phyloP scores from a whole-genome alignment of 78 protist genomes.

The Mantamonas sphyraenae region DNA sequence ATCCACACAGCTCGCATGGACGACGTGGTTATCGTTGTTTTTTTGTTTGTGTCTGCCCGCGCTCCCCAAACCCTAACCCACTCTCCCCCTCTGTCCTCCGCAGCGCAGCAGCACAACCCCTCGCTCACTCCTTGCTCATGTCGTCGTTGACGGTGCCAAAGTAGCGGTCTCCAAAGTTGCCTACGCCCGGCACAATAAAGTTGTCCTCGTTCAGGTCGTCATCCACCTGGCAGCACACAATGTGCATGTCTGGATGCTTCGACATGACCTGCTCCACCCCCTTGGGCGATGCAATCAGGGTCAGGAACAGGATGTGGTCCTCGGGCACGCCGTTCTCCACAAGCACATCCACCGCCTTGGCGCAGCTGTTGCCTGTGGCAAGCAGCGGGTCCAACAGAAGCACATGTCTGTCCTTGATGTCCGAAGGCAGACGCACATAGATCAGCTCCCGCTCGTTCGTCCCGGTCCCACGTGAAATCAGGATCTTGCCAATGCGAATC shows the following conservation, averaged over 20 bases:
- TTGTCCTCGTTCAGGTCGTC: constrained; percentile 33
- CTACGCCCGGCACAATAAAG: constrained; percentile 58
- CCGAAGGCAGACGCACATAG: constrained; percentile 43
- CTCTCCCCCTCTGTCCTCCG: no score
- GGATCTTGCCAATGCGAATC: constrained; percentile 75
- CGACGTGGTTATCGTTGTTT: no score
- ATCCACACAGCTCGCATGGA: no score
- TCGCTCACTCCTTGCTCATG: no score
- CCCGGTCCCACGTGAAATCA: constrained; percentile 47
- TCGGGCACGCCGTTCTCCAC: constrained; percentile 42
- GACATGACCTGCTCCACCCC: not conserved
- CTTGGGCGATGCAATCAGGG: constrained; percentile 55
- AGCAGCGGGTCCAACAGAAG: constrained; percentile 65
- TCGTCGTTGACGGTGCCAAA: constrained; percentile 27
- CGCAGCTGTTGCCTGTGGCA: constrained; percentile 61
- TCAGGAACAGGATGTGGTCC: constrained; percentile 52
- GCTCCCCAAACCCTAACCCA: no score
- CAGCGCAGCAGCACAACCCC: no score
- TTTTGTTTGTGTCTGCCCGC: no score
- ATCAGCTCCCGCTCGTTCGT: constrained; percentile 20
- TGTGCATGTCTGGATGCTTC: not conserved
- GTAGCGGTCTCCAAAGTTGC: constrained; percentile 56
- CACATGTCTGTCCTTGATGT: constrained; percentile 43
- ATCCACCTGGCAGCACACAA: constrained; percentile 14
- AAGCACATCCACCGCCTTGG: constrained; percentile 48